A percentile compares a stretch with the other conserved stretches of the same genome.
Evolutionary conservation across 495 filamentous ascomycete genomes (phyloP).

Genomic region (Evernia prunastri): DNA sequence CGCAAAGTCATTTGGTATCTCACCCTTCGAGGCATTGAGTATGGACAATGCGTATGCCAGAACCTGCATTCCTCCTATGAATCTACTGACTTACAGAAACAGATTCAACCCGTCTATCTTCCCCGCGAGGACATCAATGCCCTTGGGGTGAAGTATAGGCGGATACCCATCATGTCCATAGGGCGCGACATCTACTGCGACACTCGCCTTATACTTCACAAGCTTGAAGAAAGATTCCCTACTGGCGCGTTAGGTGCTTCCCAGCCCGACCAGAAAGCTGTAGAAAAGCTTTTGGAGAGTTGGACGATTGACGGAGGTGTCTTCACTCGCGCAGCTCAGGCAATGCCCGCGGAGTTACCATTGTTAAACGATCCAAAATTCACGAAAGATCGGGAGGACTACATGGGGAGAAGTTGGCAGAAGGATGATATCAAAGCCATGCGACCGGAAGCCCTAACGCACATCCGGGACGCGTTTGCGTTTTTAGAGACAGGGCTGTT

Average conservation of each 20-base stretch:
- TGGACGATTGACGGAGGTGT: constrained; percentile 42
- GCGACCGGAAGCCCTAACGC: constrained; percentile 42
- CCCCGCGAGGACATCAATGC: constrained; percentile 52
- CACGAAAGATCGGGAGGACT: constrained; percentile 47
- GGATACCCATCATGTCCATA: constrained; percentile 57
- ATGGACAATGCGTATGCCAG: constrained; percentile 42
- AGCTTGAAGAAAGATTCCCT: constrained; percentile 48
- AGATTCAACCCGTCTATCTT: constrained; percentile 49
- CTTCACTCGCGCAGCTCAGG: constrained; percentile 40
- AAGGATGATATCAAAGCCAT: constrained; percentile 30
- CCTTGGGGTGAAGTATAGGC: constrained; percentile 55
- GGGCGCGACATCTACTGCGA: constrained; percentile 52
- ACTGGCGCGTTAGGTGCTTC: constrained; percentile 20
- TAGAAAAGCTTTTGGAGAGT: constrained; percentile 36
- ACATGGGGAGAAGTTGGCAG: constrained; percentile 31
- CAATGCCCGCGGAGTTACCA: constrained; percentile 44
- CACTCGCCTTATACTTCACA: constrained; percentile 52
- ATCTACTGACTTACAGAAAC: background rate
- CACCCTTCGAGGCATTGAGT: constrained; percentile 49
- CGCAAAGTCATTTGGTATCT: constrained; percentile 52
- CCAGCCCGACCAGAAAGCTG: constrained; percentile 26
- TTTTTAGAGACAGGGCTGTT: constrained; percentile 49
- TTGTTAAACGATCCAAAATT: constrained; percentile 46
- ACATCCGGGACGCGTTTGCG: constrained; percentile 37
- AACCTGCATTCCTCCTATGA: background rate